Evolutionary conservation across 108 stramenopile species (phyloP).

Genomic region (Conticribra weissflogii): DNA sequence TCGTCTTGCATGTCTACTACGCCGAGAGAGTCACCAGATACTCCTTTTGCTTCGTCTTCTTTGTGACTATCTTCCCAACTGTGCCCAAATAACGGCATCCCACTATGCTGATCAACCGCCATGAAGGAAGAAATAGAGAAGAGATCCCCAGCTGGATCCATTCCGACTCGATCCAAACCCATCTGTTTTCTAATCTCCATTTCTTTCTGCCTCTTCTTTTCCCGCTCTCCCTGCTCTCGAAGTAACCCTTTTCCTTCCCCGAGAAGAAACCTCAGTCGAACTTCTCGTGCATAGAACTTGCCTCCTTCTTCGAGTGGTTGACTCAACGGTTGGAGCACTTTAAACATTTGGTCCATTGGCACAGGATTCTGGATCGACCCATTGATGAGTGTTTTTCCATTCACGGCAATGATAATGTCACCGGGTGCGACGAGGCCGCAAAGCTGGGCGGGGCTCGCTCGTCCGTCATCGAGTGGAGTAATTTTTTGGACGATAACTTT

Average conservation of each 20-base stretch:
- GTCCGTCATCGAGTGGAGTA: slow-evolving; percentile 67
- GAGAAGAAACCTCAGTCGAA: slow-evolving; percentile 67
- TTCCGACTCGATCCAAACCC: slow-evolving; percentile 30
- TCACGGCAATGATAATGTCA: slow-evolving; percentile 75
- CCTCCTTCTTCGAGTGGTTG: slow-evolving; percentile 49
- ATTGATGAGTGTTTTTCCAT: slow-evolving; percentile 62
- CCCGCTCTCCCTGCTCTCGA: slow-evolving; percentile 50
- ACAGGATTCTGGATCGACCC: slow-evolving; percentile 51
- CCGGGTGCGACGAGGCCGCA: slow-evolving; percentile 73
- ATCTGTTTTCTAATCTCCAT: slow-evolving; percentile 24
- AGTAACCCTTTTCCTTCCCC: slow-evolving; percentile 64
- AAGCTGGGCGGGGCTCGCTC: slow-evolving; percentile 83
- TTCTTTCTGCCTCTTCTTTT: slow-evolving; percentile 26
- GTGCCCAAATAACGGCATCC: slow-evolving; percentile 58
- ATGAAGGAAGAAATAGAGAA: slow-evolving; percentile 65
- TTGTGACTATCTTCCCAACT: slow-evolving; percentile 16
- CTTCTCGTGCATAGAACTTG: slow-evolving; percentile 57
- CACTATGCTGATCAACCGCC: slow-evolving; percentile 85
- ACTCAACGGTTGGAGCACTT: slow-evolving; percentile 69
- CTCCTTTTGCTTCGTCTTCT: slow-evolving; percentile 18
- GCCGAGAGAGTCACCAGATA: background rate
- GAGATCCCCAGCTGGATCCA: slow-evolving; percentile 57
- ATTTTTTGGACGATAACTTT: slow-evolving; percentile 84
- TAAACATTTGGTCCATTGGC: slow-evolving; percentile 68
- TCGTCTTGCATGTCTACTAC: background rate